phyloP scores from a whole-genome alignment of 306 rosid genomes.

The Cicer bijugum region DNA sequence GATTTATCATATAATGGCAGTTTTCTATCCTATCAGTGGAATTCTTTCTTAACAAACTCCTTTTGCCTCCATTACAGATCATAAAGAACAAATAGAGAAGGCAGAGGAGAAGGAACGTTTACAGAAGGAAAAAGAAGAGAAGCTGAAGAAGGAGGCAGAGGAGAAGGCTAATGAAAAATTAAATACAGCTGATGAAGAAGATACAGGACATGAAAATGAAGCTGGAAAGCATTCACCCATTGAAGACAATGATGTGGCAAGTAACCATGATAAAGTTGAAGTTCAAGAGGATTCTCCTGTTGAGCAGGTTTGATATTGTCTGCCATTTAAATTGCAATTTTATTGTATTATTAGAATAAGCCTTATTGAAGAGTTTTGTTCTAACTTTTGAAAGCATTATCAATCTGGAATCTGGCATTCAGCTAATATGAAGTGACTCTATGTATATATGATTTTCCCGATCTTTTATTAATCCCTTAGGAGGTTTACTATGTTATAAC shows the following conservation, averaged over 20 bases:
- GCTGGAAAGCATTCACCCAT: conserved; percentile 50
- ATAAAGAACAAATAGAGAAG: conserved; percentile 91
- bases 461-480: conserved; percentile 24
- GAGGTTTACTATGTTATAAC: conserved; percentile 10
- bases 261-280: conserved; percentile 51
- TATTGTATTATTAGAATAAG: conserved; percentile 36
- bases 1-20: conserved; percentile 25
- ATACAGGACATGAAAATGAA: conserved; percentile 45
- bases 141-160: conserved; percentile 64
- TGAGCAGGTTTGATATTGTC: conserved; percentile 57
- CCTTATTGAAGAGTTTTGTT: conserved; percentile 25
- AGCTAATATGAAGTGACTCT: conserved; percentile 21
- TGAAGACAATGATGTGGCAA: conserved; percentile 50
- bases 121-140: conserved; percentile 68
- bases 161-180: conserved; percentile 55
- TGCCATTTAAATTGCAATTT: conserved; percentile 35
- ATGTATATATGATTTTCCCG: conserved; percentile 31
- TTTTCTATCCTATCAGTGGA: conserved; percentile 26
- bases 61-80: conserved; percentile 63
- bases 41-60: conserved; percentile 26
- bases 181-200: conserved; percentile 47
- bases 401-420: conserved; percentile 32
- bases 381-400: conserved; percentile 34
- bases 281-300: conserved; percentile 50
- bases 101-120: conserved; percentile 88